Evolutionary conservation across 202 grass and related monocot species (phyloP), one percentile per base, ranked within the genome.

Genomic region (Digitaria exilis): DNA sequence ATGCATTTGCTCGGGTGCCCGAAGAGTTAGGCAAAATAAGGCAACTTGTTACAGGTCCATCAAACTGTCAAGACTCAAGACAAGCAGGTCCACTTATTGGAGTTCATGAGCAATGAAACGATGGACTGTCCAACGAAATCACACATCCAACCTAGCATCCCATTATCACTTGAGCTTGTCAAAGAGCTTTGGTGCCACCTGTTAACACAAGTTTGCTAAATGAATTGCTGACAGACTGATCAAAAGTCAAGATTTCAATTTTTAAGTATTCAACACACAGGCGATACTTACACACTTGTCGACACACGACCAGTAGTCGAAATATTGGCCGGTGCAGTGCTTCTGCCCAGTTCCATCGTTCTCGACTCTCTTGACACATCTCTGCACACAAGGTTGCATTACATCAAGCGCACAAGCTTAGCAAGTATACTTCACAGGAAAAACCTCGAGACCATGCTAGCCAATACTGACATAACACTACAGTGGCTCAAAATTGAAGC

Each of bases 311-410:
- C 87, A 91, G 59, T 88, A 93, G 80, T 97, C 91, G 5, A 97
- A 93, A 26, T 90, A 93, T 70, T 97, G 91, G 17, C 91, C 91
- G 3, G 94, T 97, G 57, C 89, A 94, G 76, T 97, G 94, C 82
- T 94, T 94, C 58, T 92, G 87, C 14, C 89, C 92, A 65, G 66
- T 88, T 24, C 73, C 87, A 7, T 97, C 91, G 0, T 78, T 85
- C 79, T 94, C 76, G 2, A 94, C 78, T 72, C 94, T 91, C 56
- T 90, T 84, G 15, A 91, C 67, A 57, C 92, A 90, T 76, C 21
- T 89, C 85, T 91, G 85, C 42, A 26, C 24, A 52, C 28, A 43
- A 13, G 17, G 65, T 56, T 43, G 22, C 42, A 42, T 2, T 67
- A 83, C 25, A 48, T 52, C 13, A 75, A 80, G 54, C 18, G 56